These are phyloP conservation scores for Stachybotrys chartarum DNA, from an alignment of 2,329 filamentous ascomycete genomes.

Conservation along the genomic window DNA sequence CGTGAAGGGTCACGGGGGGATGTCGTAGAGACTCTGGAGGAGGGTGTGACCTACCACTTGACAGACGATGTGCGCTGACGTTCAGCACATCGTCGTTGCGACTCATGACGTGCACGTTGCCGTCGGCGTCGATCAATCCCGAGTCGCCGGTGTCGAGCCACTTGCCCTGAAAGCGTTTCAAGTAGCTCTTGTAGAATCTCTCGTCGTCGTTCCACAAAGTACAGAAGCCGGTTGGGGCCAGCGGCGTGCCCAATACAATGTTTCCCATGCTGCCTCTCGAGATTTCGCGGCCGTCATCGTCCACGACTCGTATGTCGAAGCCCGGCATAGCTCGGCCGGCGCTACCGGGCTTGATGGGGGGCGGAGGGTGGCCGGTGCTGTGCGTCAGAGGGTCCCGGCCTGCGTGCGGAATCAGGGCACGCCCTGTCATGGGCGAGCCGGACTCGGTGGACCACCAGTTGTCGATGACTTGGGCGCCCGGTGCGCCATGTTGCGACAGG, in stretches of 20 bases:
- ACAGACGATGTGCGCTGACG: slow-evolving; percentile 87
- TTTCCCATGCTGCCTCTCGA: slow-evolving; percentile 77
- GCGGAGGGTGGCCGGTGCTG: slow-evolving; percentile 29
- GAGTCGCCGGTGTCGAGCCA: slow-evolving; percentile 93
- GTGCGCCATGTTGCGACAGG: slow-evolving; percentile 57
- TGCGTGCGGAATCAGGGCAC: slow-evolving; percentile 48
- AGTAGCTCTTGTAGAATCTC: slow-evolving; percentile 77
- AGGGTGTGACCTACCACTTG: slow-evolving; percentile 55
- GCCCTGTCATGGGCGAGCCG: slow-evolving; percentile 51
- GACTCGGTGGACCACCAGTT: slow-evolving; percentile 58
- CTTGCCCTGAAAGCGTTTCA: slow-evolving; percentile 71
- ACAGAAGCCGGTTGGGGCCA: slow-evolving; percentile 80
- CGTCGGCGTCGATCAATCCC: slow-evolving; percentile 73
- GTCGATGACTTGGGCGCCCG: slow-evolving; percentile 48
- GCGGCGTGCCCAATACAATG: slow-evolving; percentile 74
- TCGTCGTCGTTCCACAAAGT: slow-evolving; percentile 82
- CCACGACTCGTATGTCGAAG: slow-evolving; percentile 78
- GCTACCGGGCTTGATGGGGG: slow-evolving; percentile 70
- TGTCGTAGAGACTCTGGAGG: not conserved
- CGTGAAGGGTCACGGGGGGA: not conserved
- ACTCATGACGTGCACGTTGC: slow-evolving; percentile 58
- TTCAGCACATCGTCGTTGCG: slow-evolving; percentile 84
- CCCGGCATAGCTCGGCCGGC: slow-evolving; percentile 89
- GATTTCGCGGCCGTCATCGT: slow-evolving; percentile 70
- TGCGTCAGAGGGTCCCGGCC: slow-evolving; percentile 44